These are phyloP conservation scores for Clavaria fumosa DNA, from an alignment of 768 basidiomycete genomes.

Conservation along the genomic window DNA sequence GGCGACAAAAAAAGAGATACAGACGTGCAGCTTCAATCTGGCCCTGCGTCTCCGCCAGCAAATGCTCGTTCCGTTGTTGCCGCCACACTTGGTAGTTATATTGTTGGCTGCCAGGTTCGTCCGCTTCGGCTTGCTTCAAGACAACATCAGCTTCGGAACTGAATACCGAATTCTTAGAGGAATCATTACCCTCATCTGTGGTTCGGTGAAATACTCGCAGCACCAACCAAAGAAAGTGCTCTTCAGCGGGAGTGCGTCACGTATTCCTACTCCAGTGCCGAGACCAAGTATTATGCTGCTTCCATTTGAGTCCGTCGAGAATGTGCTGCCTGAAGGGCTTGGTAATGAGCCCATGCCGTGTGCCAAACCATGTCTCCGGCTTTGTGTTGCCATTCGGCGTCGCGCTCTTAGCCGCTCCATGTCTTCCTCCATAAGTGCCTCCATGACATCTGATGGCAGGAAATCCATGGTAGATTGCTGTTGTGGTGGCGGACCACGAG, in stretches of 20 bases:
- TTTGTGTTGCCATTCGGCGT: constrained; percentile 28
- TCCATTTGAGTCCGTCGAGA: constrained; percentile 56
- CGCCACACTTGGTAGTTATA: constrained; percentile 97
- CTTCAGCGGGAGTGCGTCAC: constrained; percentile 79
- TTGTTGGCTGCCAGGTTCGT: constrained; percentile 86
- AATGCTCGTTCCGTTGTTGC: constrained; percentile 75
- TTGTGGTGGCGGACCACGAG: constrained; percentile 20
- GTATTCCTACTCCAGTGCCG: constrained; percentile 66
- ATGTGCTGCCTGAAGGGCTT: constrained; percentile 64
- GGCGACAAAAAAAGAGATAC: constrained; percentile 14
- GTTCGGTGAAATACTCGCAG: constrained; percentile 92
- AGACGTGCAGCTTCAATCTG: constrained; percentile 66
- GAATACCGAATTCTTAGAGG: too few species aligned
- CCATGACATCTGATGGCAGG: constrained; percentile 65
- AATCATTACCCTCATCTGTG: constrained; percentile 97
- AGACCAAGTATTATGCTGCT: constrained; percentile 60
- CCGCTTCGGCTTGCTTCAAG: constrained; percentile 75
- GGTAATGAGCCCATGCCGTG: constrained; percentile 27
- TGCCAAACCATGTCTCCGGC: constrained; percentile 27
- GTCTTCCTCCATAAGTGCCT: constrained; percentile 84
- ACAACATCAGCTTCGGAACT: too few species aligned
- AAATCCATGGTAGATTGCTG: too few species aligned
- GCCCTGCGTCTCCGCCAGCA: constrained; percentile 49
- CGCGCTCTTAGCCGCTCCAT: constrained; percentile 79
- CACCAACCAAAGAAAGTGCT: constrained; percentile 94